A percentile compares a stretch with the other conserved stretches of the same genome.
Evolutionary conservation across 768 basidiomycete genomes (phyloP).

Genomic region (Amanita pseudoporphyria): DNA sequence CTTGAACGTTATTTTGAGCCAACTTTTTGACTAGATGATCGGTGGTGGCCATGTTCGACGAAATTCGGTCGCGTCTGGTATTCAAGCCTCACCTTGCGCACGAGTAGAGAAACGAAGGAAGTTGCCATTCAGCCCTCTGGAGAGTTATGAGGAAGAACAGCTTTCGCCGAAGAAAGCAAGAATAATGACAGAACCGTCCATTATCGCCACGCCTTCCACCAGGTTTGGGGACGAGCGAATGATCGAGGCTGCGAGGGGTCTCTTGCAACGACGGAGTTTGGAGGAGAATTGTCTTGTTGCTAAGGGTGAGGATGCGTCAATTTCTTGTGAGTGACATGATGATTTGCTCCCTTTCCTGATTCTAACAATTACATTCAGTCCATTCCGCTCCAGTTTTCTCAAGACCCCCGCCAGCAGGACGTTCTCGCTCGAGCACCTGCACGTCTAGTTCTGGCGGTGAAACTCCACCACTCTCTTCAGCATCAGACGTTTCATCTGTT

Average conservation of each 20-base stretch:
- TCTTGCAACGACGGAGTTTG: constrained; percentile 55
- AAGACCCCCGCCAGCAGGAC: constrained; percentile 38
- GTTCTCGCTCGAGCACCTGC: constrained; percentile 62
- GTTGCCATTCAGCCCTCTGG: no score
- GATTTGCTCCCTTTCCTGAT: background rate
- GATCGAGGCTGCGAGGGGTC: constrained; percentile 52
- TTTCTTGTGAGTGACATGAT: constrained; percentile 34
- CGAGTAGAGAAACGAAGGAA: constrained; percentile 35
- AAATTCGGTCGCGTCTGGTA: constrained; percentile 52
- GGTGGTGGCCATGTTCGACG: constrained; percentile 63
- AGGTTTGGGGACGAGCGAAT: constrained; percentile 62
- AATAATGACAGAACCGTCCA: constrained; percentile 55
- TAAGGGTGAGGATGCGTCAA: constrained; percentile 52
- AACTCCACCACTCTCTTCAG: constrained; percentile 68
- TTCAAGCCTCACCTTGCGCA: constrained; percentile 63
- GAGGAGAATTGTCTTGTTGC: constrained; percentile 58
- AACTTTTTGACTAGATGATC: no score
- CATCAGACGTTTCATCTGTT: constrained; percentile 58
- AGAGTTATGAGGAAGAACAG: constrained; percentile 16
- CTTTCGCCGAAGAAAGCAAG: constrained; percentile 37
- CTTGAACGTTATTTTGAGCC: no score
- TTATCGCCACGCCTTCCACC: constrained; percentile 58
- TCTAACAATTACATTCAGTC: constrained; percentile 22
- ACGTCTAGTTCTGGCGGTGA: constrained; percentile 59
- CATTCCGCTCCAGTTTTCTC: constrained; percentile 48